phyloP scores from a whole-genome alignment of 2,329 filamentous ascomycete species.

The Fusarium heterosporum region DNA sequence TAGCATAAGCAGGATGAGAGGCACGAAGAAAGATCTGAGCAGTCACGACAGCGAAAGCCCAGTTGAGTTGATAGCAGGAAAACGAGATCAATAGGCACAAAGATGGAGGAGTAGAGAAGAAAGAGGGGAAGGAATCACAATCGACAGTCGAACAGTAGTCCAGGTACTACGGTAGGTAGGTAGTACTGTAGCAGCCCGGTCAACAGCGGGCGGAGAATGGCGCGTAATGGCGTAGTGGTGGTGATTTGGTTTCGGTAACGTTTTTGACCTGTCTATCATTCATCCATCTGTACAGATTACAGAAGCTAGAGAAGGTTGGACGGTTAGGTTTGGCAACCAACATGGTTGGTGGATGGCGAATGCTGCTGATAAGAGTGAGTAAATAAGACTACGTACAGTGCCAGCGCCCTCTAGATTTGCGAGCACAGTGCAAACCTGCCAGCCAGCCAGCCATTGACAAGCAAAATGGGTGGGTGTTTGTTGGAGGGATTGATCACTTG shows the following conservation, averaged over 20 bases:
- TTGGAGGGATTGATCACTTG: slow-evolving; percentile 31
- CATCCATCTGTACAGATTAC: neutral
- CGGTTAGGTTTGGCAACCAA: slow-evolving; percentile 7
- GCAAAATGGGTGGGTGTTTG: slow-evolving; percentile 20
- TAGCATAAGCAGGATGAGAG: slow-evolving; percentile 10
- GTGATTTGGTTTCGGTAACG: slow-evolving; percentile 37
- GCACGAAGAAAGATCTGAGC: slow-evolving; percentile 16
- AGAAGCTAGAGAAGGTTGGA: slow-evolving; percentile 13
- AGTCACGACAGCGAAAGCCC: slow-evolving; percentile 9
- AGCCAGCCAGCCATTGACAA: slow-evolving; percentile 19
- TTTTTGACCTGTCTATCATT: slow-evolving; percentile 18
- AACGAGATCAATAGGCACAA: slow-evolving; percentile 21
- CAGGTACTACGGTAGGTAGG: neutral
- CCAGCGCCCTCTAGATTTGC: neutral
- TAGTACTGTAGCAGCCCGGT: neutral
- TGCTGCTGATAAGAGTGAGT: slow-evolving; percentile 42
- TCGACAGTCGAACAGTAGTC: slow-evolving; percentile 30
- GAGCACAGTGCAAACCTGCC: slow-evolving; percentile 1
- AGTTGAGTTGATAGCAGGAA: slow-evolving; percentile 5
- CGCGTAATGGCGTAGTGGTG: slow-evolving; percentile 16
- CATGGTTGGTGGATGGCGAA: slow-evolving; percentile 40
- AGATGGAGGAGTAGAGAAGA: slow-evolving; percentile 19
- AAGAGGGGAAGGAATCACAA: slow-evolving; percentile 37
- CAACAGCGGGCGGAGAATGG: neutral
- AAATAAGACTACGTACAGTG: slow-evolving; percentile 2